Conservation (phyloP, 208 protist genomes). For the Giardia duodenalis region DNA sequence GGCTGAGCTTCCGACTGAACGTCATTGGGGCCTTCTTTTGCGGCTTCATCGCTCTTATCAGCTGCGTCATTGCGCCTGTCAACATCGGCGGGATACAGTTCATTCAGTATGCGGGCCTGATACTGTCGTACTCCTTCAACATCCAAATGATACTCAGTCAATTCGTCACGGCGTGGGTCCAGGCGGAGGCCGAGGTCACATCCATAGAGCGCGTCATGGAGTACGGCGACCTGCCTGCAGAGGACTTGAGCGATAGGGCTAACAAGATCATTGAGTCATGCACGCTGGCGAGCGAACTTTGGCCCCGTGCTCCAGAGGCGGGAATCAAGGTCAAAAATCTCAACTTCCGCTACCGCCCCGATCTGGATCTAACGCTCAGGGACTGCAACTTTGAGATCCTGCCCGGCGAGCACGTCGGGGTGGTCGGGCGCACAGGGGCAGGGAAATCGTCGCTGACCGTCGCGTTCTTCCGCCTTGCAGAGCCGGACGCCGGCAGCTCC, state of each 20-base stretch:
- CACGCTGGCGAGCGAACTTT: not conserved
- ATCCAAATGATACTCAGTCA: conserved; percentile 34
- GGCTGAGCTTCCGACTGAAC: conserved; percentile 28
- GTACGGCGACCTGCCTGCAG: conserved; percentile 39
- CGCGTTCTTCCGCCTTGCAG: conserved; percentile 43
- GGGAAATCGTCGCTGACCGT: conserved; percentile 46
- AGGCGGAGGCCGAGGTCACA: conserved; percentile 48
- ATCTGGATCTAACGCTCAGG: conserved; percentile 36
- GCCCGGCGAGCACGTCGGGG: conserved; percentile 45
- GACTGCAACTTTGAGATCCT: conserved; percentile 38
- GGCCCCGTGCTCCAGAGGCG: not conserved
- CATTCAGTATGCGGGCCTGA: conserved; percentile 29
- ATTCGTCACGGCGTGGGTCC: conserved; percentile 32
- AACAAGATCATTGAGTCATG: not conserved
- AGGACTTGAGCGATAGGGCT: not conserved
- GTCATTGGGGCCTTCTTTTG: conserved; percentile 27
- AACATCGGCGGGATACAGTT: too few relatives aligned
- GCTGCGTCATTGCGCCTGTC: conserved; percentile 43
- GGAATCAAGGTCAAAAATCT: conserved; percentile 40
- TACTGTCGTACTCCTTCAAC: conserved; percentile 24
- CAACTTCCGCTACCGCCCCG: conserved; percentile 42
- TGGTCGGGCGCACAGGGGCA: conserved; percentile 50
- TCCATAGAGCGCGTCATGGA: conserved; percentile 51
- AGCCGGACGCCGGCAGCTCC: conserved; percentile 18
- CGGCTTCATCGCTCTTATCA: conserved; percentile 35